These are phyloP conservation scores for Phytophthora citricola DNA, from an alignment of 352 stramenopile genomes.

Conservation along the genomic window DNA sequence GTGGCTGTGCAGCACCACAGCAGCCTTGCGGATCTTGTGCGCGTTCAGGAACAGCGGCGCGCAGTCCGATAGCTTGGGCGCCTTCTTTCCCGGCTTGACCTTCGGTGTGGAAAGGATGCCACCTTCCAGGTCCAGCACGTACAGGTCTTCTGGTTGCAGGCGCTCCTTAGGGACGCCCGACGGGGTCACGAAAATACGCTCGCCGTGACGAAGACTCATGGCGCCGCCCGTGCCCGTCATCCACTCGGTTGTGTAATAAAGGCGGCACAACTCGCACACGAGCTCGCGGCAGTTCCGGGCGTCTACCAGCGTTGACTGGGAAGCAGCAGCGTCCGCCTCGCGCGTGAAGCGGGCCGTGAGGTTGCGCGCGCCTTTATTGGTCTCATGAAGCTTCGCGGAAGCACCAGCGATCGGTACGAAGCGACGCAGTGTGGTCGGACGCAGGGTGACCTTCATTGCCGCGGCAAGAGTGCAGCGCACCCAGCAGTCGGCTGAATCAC, in stretches of 20 bases:
- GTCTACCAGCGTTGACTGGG: conserved; percentile 43
- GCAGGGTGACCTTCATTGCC: conserved; percentile 45
- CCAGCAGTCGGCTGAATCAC: conserved; percentile 76
- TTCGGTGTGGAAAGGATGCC: conserved; percentile 73
- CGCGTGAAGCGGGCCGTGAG: conserved; percentile 50
- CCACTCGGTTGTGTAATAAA: conserved; percentile 89
- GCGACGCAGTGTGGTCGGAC: conserved; percentile 40
- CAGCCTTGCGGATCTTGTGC: conserved; percentile 87
- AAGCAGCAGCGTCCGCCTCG: conserved; percentile 45
- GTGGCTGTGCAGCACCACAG: conserved; percentile 84
- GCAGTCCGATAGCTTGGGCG: conserved; percentile 92
- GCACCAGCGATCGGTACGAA: conserved; percentile 41
- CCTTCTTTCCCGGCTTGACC: conserved; percentile 48
- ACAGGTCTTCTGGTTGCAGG: conserved; percentile 95
- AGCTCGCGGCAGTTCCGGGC: conserved; percentile 58
- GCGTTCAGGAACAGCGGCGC: conserved; percentile 94
- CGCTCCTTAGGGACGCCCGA: conserved; percentile 97
- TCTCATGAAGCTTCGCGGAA: conserved; percentile 31
- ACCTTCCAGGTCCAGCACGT: conserved; percentile 91
- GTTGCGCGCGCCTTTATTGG: conserved; percentile 2
- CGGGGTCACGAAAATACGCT: conserved; percentile 95
- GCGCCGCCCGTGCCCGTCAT: conserved; percentile 95
- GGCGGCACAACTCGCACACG: conserved; percentile 75
- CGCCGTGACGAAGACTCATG: conserved; percentile 93
- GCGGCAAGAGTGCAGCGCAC: conserved; percentile 57